Evolutionary conservation across 129 eudicot species (phyloP).

Genomic region (Saposhnikovia divaricata): DNA sequence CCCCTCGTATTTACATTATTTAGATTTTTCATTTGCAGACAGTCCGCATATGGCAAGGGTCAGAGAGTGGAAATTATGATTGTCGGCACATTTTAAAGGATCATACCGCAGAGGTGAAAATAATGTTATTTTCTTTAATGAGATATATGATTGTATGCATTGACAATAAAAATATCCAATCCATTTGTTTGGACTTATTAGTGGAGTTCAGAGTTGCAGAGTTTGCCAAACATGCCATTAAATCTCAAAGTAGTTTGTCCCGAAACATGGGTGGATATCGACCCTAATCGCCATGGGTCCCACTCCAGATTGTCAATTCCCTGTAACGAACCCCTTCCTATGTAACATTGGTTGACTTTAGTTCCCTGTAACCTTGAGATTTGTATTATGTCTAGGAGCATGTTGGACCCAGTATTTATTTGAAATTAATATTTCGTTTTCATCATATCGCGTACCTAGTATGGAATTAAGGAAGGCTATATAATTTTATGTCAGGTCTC

Average conservation of each 20-base stretch:
- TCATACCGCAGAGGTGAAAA: constrained; percentile 86
- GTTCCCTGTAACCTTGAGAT: background rate
- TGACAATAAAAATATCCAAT: background rate
- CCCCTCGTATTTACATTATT: background rate
- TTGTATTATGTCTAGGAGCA: background rate
- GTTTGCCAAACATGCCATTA: background rate
- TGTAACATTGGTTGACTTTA: background rate
- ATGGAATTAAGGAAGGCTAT: background rate
- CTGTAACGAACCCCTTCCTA: background rate
- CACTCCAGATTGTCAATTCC: background rate
- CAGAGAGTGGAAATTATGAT: constrained; percentile 75
- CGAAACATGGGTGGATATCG: no score
- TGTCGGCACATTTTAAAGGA: constrained; percentile 74
- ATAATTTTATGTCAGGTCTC: background rate
- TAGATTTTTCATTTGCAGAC: constrained; percentile 43
- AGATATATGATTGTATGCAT: background rate
- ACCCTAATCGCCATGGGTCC: background rate
- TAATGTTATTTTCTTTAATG: background rate
- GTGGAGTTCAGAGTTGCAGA: background rate
- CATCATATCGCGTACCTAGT: background rate
- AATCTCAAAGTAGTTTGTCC: no score
- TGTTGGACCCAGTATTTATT: background rate
- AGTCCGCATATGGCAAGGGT: constrained; percentile 85
- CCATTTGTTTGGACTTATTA: background rate
- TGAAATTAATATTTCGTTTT: background rate